phyloP scores from a whole-genome alignment of 2,329 filamentous ascomycete species.

The Colletotrichum sp. region DNA sequence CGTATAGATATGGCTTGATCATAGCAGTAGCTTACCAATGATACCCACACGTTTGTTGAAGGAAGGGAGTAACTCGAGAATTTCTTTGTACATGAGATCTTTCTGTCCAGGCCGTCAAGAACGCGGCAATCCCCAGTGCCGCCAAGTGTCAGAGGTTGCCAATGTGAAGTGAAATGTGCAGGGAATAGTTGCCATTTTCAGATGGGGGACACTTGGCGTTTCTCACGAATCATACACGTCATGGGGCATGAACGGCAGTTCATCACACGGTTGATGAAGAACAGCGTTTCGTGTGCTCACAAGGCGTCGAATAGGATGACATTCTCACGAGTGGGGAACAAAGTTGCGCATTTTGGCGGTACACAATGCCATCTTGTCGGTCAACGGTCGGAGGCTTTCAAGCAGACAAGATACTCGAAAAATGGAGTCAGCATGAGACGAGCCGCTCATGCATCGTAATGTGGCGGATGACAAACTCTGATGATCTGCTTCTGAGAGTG shows the following conservation, averaged over 20 bases:
- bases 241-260: not conserved
- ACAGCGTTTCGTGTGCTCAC: not conserved
- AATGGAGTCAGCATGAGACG: not conserved
- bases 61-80: not conserved
- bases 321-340: rapidly evolving
- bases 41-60: not conserved
- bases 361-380: not conserved
- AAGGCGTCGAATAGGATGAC: not conserved
- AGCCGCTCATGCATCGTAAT: not conserved
- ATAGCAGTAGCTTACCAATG: not conserved
- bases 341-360: not conserved
- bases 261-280: not conserved
- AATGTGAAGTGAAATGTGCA: not conserved
- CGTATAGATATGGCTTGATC: not conserved
- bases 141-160: not conserved
- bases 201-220: not conserved
- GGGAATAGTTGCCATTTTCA: not conserved
- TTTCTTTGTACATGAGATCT: not conserved
- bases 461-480: not conserved
- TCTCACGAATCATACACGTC: not conserved
- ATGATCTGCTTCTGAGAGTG: not conserved
- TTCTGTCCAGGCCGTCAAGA: not conserved
- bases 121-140: not conserved
- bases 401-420: not conserved
- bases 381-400: not conserved